phyloP scores from a whole-genome alignment of 768 basidiomycete genomes.

The Boletus sensibilis region DNA sequence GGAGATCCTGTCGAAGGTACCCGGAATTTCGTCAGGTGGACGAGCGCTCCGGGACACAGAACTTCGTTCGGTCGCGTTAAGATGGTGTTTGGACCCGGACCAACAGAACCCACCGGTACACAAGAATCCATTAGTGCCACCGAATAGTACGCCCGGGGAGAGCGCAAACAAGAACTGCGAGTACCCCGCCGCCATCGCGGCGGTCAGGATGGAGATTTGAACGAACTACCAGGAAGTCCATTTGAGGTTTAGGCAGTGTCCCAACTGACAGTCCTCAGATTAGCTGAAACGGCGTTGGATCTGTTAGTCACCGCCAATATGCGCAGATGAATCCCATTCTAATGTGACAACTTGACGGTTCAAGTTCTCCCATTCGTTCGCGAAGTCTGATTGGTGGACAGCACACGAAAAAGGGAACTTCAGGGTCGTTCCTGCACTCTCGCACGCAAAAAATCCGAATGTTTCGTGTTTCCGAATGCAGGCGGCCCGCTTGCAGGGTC shows the following conservation, averaged over 20 bases:
- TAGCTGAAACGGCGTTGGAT: conserved; percentile 19
- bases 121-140: conserved; percentile 13
- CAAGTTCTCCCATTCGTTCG: not conserved
- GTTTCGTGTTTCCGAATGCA: conserved; percentile 2
- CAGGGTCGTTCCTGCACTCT: not conserved
- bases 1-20: conserved; percentile 7
- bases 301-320: not conserved
- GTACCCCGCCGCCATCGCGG: conserved; percentile 28
- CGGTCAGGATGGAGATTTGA: conserved; percentile 23
- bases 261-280: conserved; percentile 9
- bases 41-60: conserved; percentile 2
- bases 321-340: not conserved
- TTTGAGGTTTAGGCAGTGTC: not conserved
- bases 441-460: not conserved
- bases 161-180: conserved; percentile 18
- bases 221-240: conserved; percentile 1
- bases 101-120: conserved; percentile 6
- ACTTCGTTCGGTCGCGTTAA: conserved; percentile 9
- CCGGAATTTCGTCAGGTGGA: conserved; percentile 4
- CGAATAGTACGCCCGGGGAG: conserved; percentile 22
- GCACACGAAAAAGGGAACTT: conserved; percentile 17
- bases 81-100: conserved; percentile 3
- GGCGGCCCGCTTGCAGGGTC: conserved; percentile 17
- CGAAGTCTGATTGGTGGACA: conserved; percentile 1
- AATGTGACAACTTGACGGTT: not conserved